Evolutionary conservation across 805 yeast genomes (phyloP), one percentile per base, ranked within the genome.

Genomic region (Lipomyces lipofer): DNA sequence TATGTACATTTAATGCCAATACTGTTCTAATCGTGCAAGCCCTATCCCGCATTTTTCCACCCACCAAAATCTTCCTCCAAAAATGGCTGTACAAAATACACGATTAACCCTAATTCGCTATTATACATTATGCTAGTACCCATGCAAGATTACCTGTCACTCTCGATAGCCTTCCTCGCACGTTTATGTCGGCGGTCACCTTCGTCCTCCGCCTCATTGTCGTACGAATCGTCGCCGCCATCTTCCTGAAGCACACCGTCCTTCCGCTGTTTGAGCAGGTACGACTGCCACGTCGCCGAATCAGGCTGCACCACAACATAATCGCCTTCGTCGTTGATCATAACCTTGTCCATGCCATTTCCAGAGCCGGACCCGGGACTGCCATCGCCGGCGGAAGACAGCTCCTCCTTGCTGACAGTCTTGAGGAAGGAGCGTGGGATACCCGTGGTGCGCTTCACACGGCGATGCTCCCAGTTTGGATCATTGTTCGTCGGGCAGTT

Each of bases 291-390:
- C 15, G 62, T 49, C 4, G 62, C 55, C 9, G 83, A 80, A 72
- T 94, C 99, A 0, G 98, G 98, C 57, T 91, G 83, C n/a, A 95
- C 97, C 46, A 89, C 86, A 3, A 94, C 99, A 68, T 87, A 94
- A 65, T 91, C 88, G 47, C 99, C 99, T 32, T 89, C 94, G 48
- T 91, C 98, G 29, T 90, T 90, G 63, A 94, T 82, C 86, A 94
- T 82, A 35, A 76, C 76, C 3, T 76, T 75, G 63, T 75, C 77
- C n/a, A n/a, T n/a, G n/a, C n/a, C n/a, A n/a, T n/a, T n/a, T n/a
- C n/a, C n/a, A 9, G 43, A 19, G 12, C 35, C 43, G 7, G 47
- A 43, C n/a, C 30, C 25, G n/a, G 45, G 38, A 4, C 45, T 43
- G 4, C 43, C 55, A 9, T 42, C 54, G 66, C 79, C 78, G 19